Base-by-base conservation (phyloP, 2,329 filamentous ascomycete species). In the Fusarium gaditjirri region DNA sequence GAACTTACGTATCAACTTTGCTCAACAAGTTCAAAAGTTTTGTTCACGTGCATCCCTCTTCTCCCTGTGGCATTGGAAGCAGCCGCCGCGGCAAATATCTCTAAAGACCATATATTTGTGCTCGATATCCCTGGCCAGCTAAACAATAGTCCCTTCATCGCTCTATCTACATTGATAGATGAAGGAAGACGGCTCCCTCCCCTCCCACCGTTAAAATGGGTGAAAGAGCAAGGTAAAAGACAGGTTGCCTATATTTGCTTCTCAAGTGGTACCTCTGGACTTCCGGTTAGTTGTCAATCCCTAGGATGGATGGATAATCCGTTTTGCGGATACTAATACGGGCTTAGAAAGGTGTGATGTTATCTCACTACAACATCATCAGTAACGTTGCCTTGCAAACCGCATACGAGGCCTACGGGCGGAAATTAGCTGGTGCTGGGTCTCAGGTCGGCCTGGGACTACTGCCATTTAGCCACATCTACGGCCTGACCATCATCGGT, bases 381-480 rank as follows among this genome's bases (percentile, higher is more conserved):
- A 49, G 46, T 49, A 33, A 33, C 8, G 3, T 23, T 49, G 29
- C 46, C 16, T 49, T 49, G 0, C 46, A 33, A 23, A 29, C 19
- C 6, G 21, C 29, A 8, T 49, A 49, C 19, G 46, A 49, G n/a
- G 23, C 1, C n/a, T 33, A 49, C 19, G 46, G 46, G 29, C 29
- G 29, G 8, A 33, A 33, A 33, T 23, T 33, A 10, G 29, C 46
- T 23, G 29, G 46, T 0, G 16, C 23, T 44, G 78, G 79, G 4
- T 84, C 80, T 2, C 82, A 86, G 62, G 80, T 87, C n/a, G 82
- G 80, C 3, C 86, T 95, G 0, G 93, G 92, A 8, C 84, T 95
- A 19, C 84, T 95, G 1, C 93, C 93, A 1, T 89, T 94, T 77
- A 94, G 92, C 73, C 94, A 97, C 76, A 96, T 96, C 70, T 49